Percentiles rank a stretch among this genome's conserved stretches.
phyloP scores from a whole-genome alignment of 441 rosid genomes.

The Corymbia citriodora region DNA sequence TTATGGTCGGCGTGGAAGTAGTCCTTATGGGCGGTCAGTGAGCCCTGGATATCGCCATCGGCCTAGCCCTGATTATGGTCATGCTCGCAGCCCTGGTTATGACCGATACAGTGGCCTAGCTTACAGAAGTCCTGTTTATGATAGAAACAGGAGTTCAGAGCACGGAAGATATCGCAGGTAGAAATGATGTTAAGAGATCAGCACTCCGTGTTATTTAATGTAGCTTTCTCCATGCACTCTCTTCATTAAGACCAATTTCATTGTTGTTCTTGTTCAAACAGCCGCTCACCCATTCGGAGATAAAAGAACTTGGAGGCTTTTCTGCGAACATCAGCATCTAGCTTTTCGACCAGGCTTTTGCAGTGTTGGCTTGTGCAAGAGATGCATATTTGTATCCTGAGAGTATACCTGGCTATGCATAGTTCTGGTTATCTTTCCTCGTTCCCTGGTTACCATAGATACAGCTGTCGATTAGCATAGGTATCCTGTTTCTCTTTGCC shows the following conservation, averaged over 20 bases:
- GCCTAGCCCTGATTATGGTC: conserved; percentile 71
- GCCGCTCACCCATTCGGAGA: conserved; percentile 59
- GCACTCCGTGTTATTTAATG: background rate
- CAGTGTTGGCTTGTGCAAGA: background rate
- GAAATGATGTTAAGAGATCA: background rate
- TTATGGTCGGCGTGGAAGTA: conserved; percentile 24
- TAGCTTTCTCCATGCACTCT: background rate
- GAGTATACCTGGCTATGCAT: background rate
- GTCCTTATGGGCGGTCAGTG: conserved; percentile 48
- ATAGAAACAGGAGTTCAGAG: conserved; percentile 19
- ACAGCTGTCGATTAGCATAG: background rate
- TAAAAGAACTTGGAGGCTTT: conserved; percentile 30
- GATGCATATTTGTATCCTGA: background rate
- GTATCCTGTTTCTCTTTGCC: background rate
- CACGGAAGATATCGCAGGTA: conserved; percentile 66
- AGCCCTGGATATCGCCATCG: conserved; percentile 56
- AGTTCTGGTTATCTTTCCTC: background rate
- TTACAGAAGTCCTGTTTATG: conserved; percentile 40
- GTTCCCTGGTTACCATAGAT: background rate
- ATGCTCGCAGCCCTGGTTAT: conserved; percentile 54
- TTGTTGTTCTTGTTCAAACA: conserved; percentile 15
- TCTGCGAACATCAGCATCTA: background rate
- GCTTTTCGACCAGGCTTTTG: background rate
- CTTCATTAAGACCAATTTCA: background rate
- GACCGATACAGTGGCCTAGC: conserved; percentile 35